Conservation (phyloP, 306 rosid genomes). For the Vicia villosa region DNA sequence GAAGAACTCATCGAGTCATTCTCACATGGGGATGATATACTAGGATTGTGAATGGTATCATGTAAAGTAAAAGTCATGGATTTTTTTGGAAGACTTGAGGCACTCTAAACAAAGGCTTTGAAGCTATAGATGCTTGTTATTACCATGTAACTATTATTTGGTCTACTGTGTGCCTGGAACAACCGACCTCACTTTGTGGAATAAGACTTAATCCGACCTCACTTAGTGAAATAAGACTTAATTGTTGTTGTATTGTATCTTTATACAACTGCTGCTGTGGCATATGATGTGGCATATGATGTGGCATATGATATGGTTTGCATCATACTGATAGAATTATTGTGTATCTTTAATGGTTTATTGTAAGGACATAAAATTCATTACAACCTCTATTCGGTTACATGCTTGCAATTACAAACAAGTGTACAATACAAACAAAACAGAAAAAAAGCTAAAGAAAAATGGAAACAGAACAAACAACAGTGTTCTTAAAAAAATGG, state of each 20-base stretch:
- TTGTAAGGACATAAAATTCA: constrained; percentile 29
- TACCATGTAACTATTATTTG: constrained; percentile 34
- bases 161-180: too few species aligned
- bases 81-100: constrained; percentile 21
- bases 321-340: constrained; percentile 8
- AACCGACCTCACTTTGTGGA: too few species aligned
- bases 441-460: not conserved
- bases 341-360: constrained; percentile 23
- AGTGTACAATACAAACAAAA: not conserved
- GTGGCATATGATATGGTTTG: too few species aligned
- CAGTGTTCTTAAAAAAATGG: constrained; percentile 22
- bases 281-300: too few species aligned
- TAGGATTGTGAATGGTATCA: constrained; percentile 23
- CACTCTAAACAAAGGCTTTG: constrained; percentile 23
- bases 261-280: not conserved
- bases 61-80: constrained; percentile 25
- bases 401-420: constrained; percentile 37
- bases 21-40: too few species aligned
- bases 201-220: too few species aligned
- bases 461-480: constrained; percentile 31
- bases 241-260: too few species aligned
- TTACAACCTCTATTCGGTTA: constrained; percentile 33
- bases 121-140: constrained; percentile 20
- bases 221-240: too few species aligned
- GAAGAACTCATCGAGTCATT: constrained; percentile 11